Percentiles rank a stretch among this genome's conserved stretches.
These are phyloP conservation scores for Pontederia paniculata DNA, from an alignment of 176 grass and related monocot species.

Conservation along the genomic window DNA sequence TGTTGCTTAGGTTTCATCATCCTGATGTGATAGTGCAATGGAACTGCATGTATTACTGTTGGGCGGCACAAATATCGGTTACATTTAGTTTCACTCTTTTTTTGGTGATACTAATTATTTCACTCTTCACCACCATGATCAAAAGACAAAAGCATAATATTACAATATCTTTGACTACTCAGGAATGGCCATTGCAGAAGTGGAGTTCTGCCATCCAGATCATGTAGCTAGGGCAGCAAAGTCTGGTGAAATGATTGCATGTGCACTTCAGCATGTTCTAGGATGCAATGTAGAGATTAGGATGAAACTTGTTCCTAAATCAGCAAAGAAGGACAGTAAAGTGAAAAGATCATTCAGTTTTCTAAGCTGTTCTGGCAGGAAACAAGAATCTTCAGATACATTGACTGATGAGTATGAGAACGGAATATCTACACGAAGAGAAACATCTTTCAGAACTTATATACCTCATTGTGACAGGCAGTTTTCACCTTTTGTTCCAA, in stretches of 20 bases:
- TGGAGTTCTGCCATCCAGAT: conserved; percentile 75
- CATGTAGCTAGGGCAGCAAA: conserved; percentile 81
- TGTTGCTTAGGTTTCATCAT: too few species aligned
- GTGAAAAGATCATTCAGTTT: conserved; percentile 75
- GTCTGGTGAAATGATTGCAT: conserved; percentile 58
- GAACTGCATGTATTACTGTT: too few species aligned
- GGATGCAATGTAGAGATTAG: conserved; percentile 79
- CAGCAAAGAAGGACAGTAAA: conserved; percentile 40
- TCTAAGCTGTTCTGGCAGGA: conserved; percentile 80
- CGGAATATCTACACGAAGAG: conserved; percentile 31
- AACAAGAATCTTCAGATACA: conserved; percentile 69
- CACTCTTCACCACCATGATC: too few species aligned
- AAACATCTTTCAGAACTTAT: conserved; percentile 55
- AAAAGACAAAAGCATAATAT: too few species aligned
- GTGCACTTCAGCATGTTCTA: conserved; percentile 57
- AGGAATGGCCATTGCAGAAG: conserved; percentile 85
- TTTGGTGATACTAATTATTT: too few species aligned
- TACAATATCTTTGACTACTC: not conserved
- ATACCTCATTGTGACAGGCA: conserved; percentile 40
- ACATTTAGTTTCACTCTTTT: too few species aligned
- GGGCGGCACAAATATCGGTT: too few species aligned
- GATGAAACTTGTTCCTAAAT: conserved; percentile 49
- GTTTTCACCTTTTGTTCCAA: conserved; percentile 28
- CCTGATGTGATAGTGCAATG: too few species aligned
- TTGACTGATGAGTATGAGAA: conserved; percentile 42